A percentile compares a stretch with the other conserved stretches of the same genome.
These are phyloP conservation scores for Fremontodendron californicum DNA, from an alignment of 345 rosid genomes.

Conservation along the genomic window DNA sequence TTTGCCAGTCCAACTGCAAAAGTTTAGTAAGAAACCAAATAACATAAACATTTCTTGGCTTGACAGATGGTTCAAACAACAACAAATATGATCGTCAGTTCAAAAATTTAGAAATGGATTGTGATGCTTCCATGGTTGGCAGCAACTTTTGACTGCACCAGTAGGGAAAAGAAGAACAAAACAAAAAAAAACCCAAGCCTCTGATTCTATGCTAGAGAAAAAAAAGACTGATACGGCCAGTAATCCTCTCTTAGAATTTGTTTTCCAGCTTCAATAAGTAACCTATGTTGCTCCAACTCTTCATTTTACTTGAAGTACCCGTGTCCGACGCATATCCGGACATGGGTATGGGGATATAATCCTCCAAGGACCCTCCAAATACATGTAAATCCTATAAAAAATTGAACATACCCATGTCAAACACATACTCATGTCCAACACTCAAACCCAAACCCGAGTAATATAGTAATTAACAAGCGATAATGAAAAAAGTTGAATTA, in stretches of 20 bases:
- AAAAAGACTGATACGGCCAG: background rate
- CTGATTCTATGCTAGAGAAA: background rate
- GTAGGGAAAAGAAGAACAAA: background rate
- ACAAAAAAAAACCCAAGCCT: background rate
- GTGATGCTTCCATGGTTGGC: background rate
- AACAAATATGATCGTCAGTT: too few relatives aligned
- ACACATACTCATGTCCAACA: too few relatives aligned
- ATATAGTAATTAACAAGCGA: background rate
- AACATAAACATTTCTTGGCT: background rate
- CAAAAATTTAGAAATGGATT: background rate
- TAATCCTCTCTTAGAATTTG: background rate
- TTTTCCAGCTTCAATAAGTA: background rate
- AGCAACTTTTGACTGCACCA: too few relatives aligned
- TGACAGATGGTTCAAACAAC: background rate
- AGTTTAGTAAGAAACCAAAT: background rate
- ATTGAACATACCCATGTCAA: too few relatives aligned
- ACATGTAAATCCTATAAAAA: too few relatives aligned
- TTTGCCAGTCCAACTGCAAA: slow-evolving; percentile 75
- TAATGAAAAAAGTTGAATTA: background rate
- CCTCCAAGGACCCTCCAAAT: too few relatives aligned
- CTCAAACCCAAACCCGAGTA: too few relatives aligned
- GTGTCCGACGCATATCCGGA: background rate
- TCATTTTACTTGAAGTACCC: background rate
- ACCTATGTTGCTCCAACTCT: background rate
- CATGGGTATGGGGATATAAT: too few relatives aligned